Evolutionary conservation across 192 early-diverging fungal species (phyloP).

Genomic region (Coemansia reversa): DNA sequence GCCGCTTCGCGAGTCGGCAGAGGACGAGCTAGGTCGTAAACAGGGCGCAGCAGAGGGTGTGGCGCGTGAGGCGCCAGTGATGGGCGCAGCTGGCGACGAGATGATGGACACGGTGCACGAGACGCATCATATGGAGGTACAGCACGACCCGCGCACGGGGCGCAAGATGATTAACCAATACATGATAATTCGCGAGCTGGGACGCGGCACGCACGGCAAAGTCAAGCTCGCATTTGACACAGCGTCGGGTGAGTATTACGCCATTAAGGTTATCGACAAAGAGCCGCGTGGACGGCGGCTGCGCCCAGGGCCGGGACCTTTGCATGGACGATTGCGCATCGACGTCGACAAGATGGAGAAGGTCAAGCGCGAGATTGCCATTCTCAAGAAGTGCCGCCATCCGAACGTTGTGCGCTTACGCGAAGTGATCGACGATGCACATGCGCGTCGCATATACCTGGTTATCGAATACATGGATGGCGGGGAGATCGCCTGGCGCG

Average conservation of each 20-base stretch:
- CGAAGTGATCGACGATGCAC: constrained; percentile 96
- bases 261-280: constrained; percentile 60
- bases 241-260: constrained; percentile 68
- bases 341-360: constrained; percentile 64
- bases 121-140: constrained; percentile 78
- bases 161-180: constrained; percentile 97
- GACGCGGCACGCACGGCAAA: constrained; percentile 93
- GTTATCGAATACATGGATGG: constrained; percentile 90
- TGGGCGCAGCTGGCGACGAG: constrained; percentile 4
- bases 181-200: constrained; percentile 85
- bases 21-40: constrained; percentile 5
- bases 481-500: constrained; percentile 90
- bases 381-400: constrained; percentile 92
- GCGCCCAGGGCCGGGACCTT: constrained; percentile 30
- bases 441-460: constrained; percentile 88
- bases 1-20: constrained; percentile 24
- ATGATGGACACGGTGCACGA: constrained; percentile 65
- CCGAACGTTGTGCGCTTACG: constrained; percentile 85
- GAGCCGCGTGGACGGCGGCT: constrained; percentile 50
- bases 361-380: constrained; percentile 92
- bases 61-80: background rate
- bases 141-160: constrained; percentile 80
- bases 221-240: constrained; percentile 87
- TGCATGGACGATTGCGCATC: constrained; percentile 49
- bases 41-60: background rate